A percentile compares a stretch with the other conserved stretches of the same genome.
Conservation (phyloP, 2,329 filamentous ascomycete genomes). For the Penicillium sp. region DNA sequence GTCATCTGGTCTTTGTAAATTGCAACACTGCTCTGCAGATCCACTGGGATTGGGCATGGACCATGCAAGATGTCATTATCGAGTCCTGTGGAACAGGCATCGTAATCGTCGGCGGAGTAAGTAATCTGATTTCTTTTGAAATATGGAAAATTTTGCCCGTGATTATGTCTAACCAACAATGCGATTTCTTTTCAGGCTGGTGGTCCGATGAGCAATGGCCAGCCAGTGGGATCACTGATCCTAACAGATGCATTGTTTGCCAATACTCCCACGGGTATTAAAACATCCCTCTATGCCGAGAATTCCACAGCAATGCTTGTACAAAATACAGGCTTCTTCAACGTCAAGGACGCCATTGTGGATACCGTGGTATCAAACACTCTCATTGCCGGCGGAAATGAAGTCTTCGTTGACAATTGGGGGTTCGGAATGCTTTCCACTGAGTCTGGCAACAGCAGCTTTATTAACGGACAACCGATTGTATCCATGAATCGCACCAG, state of each 20-base stretch:
- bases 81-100: constrained; percentile 54
- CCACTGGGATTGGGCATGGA: constrained; percentile 62
- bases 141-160: no score
- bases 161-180: no score
- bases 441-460: no score
- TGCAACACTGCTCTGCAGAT: constrained; percentile 56
- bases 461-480: no score
- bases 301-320: constrained; percentile 25
- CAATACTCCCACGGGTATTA: constrained; percentile 47
- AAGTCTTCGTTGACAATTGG: constrained; percentile 19
- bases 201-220: constrained; percentile 39
- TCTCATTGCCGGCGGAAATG: constrained; percentile 19
- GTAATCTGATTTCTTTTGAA: not conserved
- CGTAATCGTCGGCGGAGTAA: constrained; percentile 41
- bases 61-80: constrained; percentile 52
- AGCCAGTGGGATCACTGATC: constrained; percentile 55
- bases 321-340: constrained; percentile 21
- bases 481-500: no score
- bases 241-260: constrained; percentile 56
- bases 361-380: not conserved
- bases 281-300: not conserved
- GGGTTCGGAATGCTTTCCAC: constrained; percentile 22
- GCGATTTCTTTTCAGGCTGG: constrained; percentile 29
- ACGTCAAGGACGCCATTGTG: constrained; percentile 15
- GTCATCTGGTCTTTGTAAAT: constrained; percentile 54